Conservation (phyloP, 2,329 filamentous ascomycete species). For the Iodosphaeria phyllophila region DNA sequence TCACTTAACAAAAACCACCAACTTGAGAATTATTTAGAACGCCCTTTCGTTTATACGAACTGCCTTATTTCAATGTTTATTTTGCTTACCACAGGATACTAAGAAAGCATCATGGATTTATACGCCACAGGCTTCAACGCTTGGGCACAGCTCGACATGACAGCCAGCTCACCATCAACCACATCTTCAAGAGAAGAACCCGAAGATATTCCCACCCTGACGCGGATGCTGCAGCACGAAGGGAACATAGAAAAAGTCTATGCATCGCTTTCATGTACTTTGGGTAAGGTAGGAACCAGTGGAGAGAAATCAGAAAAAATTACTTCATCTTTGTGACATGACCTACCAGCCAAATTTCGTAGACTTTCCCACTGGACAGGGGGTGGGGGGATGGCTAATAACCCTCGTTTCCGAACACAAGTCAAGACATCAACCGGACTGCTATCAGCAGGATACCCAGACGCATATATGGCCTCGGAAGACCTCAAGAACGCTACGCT, state of each 20-base stretch:
- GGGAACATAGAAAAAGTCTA: slow-evolving; percentile 13
- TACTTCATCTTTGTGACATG: too few relatives aligned
- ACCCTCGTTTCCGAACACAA: too few relatives aligned
- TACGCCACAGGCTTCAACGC: slow-evolving; percentile 39
- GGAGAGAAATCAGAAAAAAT: slow-evolving; percentile 1
- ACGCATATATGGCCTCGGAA: slow-evolving; percentile 6
- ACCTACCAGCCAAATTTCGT: too few relatives aligned
- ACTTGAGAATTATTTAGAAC: too few relatives aligned
- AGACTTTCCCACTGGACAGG: too few relatives aligned
- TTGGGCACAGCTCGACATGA: slow-evolving; percentile 32
- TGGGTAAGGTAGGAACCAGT: slow-evolving; percentile 18
- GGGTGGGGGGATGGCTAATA: too few relatives aligned
- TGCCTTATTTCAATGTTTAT: too few relatives aligned
- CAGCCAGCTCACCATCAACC: slow-evolving; percentile 1
- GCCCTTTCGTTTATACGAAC: too few relatives aligned
- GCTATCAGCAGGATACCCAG: slow-evolving; percentile 11
- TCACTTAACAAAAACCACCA: too few relatives aligned
- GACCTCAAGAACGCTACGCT: slow-evolving; percentile 8
- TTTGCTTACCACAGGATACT: neutral
- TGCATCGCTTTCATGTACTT: slow-evolving; percentile 20
- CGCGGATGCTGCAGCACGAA: slow-evolving; percentile 18
- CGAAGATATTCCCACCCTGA: slow-evolving; percentile 26
- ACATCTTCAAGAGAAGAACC: slow-evolving; percentile 14
- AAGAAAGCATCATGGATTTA: slow-evolving; percentile 21
- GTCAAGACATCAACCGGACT: slow-evolving; percentile 9